phyloP scores from a whole-genome alignment of 768 basidiomycete genomes.

The Podaxis carcinomalis region DNA sequence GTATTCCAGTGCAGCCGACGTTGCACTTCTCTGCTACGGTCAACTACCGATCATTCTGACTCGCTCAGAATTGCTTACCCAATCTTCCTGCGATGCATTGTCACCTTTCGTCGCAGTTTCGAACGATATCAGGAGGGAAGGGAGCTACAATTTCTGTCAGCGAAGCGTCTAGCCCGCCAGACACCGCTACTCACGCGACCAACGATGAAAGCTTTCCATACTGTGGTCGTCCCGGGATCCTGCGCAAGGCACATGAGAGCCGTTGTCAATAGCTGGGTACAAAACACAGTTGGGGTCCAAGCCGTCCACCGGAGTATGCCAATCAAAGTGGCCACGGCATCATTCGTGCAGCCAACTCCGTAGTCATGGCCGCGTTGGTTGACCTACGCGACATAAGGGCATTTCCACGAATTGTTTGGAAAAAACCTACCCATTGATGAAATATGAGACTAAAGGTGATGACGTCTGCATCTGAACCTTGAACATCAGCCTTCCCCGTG shows the following conservation, averaged over 20 bases:
- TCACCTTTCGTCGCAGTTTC: slow-evolving; percentile 51
- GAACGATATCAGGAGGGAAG: slow-evolving; percentile 52
- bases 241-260: slow-evolving; percentile 62
- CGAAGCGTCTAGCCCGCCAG: not conserved
- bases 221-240: slow-evolving; percentile 26
- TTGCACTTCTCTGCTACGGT: slow-evolving; percentile 26
- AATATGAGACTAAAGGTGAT: slow-evolving; percentile 59
- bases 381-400: slow-evolving; percentile 36
- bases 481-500: slow-evolving; percentile 52
- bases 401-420: not conserved
- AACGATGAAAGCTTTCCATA: slow-evolving; percentile 73
- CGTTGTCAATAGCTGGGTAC: slow-evolving; percentile 62
- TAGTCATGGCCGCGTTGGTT: slow-evolving; percentile 53
- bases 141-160: slow-evolving; percentile 41
- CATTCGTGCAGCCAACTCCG: slow-evolving; percentile 54
- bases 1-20: slow-evolving; percentile 9
- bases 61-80: slow-evolving; percentile 37
- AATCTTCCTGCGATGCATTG: slow-evolving; percentile 47
- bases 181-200: slow-evolving; percentile 51
- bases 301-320: slow-evolving; percentile 57
- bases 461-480: slow-evolving; percentile 61
- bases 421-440: slow-evolving; percentile 50
- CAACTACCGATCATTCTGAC: slow-evolving; percentile 5
- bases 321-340: slow-evolving; percentile 51
- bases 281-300: slow-evolving; percentile 61